phyloP scores from a whole-genome alignment of 495 filamentous ascomycete genomes.

The Hamigera avellanea region DNA sequence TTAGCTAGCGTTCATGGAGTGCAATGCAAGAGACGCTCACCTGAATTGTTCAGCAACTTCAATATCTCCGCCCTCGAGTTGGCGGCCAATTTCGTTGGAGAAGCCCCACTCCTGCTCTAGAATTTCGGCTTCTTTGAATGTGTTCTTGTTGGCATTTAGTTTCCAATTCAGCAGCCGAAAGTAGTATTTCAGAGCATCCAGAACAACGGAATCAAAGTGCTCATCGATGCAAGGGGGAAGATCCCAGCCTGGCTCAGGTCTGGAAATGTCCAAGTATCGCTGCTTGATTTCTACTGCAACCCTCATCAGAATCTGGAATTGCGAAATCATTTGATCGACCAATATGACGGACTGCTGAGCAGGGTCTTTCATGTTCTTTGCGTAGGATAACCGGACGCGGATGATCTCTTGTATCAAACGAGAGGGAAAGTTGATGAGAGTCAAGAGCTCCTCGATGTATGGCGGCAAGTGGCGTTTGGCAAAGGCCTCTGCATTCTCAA shows the following conservation, averaged over 20 bases:
- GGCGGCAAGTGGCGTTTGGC: constrained; percentile 85
- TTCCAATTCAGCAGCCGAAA: constrained; percentile 98
- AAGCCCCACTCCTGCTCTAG: constrained; percentile 97
- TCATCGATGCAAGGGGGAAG: constrained; percentile 94
- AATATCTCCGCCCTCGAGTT: constrained; percentile 82
- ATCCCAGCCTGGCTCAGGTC: constrained; percentile 89
- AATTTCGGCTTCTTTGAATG: constrained; percentile 96
- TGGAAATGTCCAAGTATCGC: constrained; percentile 70
- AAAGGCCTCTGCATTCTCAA: constrained; percentile 76
- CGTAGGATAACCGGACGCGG: constrained; percentile 80
- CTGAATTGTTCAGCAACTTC: constrained; percentile 99
- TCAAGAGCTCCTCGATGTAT: constrained; percentile 93
- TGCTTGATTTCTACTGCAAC: constrained; percentile 87
- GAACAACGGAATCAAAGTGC: constrained; percentile 86
- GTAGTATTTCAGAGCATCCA: constrained; percentile 93
- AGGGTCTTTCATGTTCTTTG: constrained; percentile 85
- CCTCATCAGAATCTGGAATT: constrained; percentile 87
- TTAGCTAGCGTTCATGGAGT: constrained; percentile 10
- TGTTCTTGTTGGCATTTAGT: constrained; percentile 93
- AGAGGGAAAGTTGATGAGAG: constrained; percentile 92
- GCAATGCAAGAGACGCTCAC: constrained; percentile 18
- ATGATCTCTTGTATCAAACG: constrained; percentile 95
- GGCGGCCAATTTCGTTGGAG: constrained; percentile 79
- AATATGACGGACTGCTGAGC: constrained; percentile 79
- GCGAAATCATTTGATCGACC: constrained; percentile 91